Evolutionary conservation across 2,329 filamentous ascomycete species (phyloP).

Genomic region (Aureobasidium sp.): DNA sequence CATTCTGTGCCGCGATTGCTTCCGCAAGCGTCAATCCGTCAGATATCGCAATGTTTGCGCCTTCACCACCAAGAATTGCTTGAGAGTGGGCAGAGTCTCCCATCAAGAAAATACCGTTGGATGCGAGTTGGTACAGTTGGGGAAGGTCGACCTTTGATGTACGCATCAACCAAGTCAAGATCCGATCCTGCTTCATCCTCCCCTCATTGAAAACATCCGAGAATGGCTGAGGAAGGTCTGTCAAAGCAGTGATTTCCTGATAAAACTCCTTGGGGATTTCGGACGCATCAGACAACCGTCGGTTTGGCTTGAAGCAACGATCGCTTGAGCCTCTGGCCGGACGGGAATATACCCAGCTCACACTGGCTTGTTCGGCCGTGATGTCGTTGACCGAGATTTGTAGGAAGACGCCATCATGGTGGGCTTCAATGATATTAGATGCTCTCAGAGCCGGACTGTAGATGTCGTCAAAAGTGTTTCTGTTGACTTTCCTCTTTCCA

Average conservation of each 20-base stretch:
- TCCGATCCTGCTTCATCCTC: constrained; percentile 28
- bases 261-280: constrained; percentile 32
- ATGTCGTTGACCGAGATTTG: constrained; percentile 30
- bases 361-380: constrained; percentile 22
- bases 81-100: constrained; percentile 37
- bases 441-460: constrained; percentile 19
- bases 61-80: constrained; percentile 35
- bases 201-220: constrained; percentile 28
- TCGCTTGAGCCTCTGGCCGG: constrained; percentile 26
- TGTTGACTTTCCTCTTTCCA: constrained; percentile 25
- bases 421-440: constrained; percentile 24
- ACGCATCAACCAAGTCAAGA: constrained; percentile 39
- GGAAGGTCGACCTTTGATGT: constrained; percentile 19
- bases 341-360: constrained; percentile 37
- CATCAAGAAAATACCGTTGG: constrained; percentile 27
- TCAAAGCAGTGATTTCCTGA: constrained; percentile 27
- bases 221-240: constrained; percentile 27
- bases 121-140: constrained; percentile 22
- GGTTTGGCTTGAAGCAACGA: constrained; percentile 29
- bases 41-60: constrained; percentile 35
- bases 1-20: constrained; percentile 21
- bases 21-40: constrained; percentile 33
- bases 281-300: constrained; percentile 27
- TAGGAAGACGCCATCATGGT: constrained; percentile 23
- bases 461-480: constrained; percentile 16